phyloP scores from a whole-genome alignment of 1,284 basidiomycete species.

The Schizopora paradoxa region DNA sequence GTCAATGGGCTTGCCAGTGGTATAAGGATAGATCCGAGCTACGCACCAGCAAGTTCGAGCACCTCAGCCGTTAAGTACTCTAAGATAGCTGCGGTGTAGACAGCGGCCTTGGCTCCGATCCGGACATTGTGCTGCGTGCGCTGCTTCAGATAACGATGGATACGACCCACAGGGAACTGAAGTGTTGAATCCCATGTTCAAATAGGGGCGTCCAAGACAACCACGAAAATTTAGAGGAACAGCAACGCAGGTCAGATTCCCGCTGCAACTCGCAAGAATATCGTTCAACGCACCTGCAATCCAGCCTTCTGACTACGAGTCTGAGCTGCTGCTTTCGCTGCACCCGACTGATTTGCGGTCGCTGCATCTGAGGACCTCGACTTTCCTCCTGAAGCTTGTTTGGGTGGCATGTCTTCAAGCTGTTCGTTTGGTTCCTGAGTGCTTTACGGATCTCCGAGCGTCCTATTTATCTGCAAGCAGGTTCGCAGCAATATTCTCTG shows the following conservation, averaged over 20 bases:
- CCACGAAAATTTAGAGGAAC: too few species aligned
- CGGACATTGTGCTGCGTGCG: constrained; percentile 92
- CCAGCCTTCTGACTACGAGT: constrained; percentile 82
- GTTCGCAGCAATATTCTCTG: background rate
- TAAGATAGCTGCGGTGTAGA: constrained; percentile 87
- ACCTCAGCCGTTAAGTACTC: constrained; percentile 92
- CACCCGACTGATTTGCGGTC: constrained; percentile 31
- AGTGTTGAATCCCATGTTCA: too few species aligned
- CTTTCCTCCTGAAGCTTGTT: constrained; percentile 40
- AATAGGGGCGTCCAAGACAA: too few species aligned
- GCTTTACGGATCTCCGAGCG: background rate
- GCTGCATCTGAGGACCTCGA: constrained; percentile 34
- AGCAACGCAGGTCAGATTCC: too few species aligned
- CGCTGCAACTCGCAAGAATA: too few species aligned
- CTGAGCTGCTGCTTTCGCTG: constrained; percentile 41
- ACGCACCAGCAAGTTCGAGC: constrained; percentile 79
- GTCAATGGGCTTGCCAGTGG: background rate
- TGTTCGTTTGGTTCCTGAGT: background rate
- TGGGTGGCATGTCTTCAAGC: constrained; percentile 35
- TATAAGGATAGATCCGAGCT: constrained; percentile 2
- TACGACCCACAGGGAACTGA: constrained; percentile 73
- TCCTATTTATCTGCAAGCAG: background rate
- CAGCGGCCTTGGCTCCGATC: constrained; percentile 88
- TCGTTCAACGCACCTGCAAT: constrained; percentile 71
- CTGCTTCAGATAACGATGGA: constrained; percentile 91